A percentile compares a stretch with the other conserved stretches of the same genome.
Conservation (phyloP, 352 stramenopile genomes). For the Globisporangium parvum region DNA sequence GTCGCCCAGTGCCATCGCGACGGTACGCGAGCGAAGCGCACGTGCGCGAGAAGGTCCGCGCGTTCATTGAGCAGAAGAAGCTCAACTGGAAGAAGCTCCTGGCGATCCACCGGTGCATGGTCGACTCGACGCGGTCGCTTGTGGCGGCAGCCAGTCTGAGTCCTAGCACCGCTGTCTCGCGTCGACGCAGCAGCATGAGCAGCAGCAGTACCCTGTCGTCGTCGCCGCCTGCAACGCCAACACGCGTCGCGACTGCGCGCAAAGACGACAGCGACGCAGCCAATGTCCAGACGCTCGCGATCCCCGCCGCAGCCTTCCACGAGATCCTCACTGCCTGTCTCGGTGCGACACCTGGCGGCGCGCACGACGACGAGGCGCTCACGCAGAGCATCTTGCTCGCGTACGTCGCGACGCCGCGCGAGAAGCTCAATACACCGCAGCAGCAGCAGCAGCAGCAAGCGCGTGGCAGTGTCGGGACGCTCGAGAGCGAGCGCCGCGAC, state of each 20-base stretch:
- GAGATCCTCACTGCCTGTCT: slow-evolving; percentile 13
- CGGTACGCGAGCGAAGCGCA: slow-evolving; percentile 24
- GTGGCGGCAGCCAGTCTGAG: background rate
- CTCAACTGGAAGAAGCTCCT: slow-evolving; percentile 25
- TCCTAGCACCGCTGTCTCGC: background rate
- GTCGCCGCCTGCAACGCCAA: background rate
- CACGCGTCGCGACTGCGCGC: too few species aligned
- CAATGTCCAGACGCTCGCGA: slow-evolving; percentile 7
- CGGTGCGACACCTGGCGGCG: background rate
- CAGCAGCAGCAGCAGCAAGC: background rate
- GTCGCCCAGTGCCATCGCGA: slow-evolving; percentile 21
- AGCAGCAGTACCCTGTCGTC: background rate
- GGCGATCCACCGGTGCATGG: slow-evolving; percentile 16
- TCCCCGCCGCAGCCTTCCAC: slow-evolving; percentile 17
- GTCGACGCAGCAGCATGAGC: background rate
- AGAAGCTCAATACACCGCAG: background rate
- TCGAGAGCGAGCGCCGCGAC: background rate
- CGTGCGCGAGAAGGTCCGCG: slow-evolving; percentile 27
- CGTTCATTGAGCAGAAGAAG: slow-evolving; percentile 17
- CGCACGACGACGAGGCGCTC: slow-evolving; percentile 14
- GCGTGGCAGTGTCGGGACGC: background rate
- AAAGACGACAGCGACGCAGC: background rate
- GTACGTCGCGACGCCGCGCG: slow-evolving; percentile 18
- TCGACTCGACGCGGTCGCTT: slow-evolving; percentile 6
- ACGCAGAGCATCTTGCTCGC: slow-evolving; percentile 20